Conservation (phyloP, 2,329 filamentous ascomycete genomes). For the Monosporascus cannonballus region DNA sequence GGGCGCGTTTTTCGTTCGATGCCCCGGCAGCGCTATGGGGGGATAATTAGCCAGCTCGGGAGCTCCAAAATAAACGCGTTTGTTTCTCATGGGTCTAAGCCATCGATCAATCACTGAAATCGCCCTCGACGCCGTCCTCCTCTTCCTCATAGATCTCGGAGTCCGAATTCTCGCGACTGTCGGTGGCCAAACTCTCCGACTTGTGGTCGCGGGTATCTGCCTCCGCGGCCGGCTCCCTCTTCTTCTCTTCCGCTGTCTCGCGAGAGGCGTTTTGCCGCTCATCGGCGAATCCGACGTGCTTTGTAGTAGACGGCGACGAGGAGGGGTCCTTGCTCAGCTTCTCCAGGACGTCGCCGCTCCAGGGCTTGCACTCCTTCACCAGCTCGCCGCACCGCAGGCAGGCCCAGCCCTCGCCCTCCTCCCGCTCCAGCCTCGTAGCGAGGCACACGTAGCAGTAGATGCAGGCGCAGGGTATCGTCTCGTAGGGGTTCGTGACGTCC, state of each 20-base stretch:
- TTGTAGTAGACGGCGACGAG: conserved; percentile 29
- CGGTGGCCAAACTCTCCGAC: conserved; percentile 1
- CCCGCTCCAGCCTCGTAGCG: conserved; percentile 81
- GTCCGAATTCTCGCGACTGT: conserved; percentile 18
- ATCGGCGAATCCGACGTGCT: conserved; percentile 59
- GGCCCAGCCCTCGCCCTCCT: conserved; percentile 90
- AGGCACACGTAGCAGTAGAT: conserved; percentile 95
- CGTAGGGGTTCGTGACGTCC: conserved; percentile 94
- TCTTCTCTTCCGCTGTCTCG: conserved; percentile 16
- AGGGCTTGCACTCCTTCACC: conserved; percentile 81
- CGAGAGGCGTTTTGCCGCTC: conserved; percentile 29
- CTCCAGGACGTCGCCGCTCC: conserved; percentile 83
- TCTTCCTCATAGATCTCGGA: conserved; percentile 28
- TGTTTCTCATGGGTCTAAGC: too few species aligned
- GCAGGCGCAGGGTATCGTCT: conserved; percentile 81
- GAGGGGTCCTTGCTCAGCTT: conserved; percentile 31
- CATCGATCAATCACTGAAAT: conserved; percentile 19
- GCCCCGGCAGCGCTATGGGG: too few species aligned
- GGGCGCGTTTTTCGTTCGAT: too few species aligned
- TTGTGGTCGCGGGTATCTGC: conserved; percentile 8
- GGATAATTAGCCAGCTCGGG: too few species aligned
- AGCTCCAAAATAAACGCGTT: too few species aligned
- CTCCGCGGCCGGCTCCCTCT: conserved; percentile 15
- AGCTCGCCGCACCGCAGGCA: conserved; percentile 83
- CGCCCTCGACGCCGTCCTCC: conserved; percentile 22